A percentile compares a stretch with the other conserved stretches of the same genome.
Conservation (phyloP, 1,284 basidiomycete genomes). For the Retiboletus flavoniger region DNA sequence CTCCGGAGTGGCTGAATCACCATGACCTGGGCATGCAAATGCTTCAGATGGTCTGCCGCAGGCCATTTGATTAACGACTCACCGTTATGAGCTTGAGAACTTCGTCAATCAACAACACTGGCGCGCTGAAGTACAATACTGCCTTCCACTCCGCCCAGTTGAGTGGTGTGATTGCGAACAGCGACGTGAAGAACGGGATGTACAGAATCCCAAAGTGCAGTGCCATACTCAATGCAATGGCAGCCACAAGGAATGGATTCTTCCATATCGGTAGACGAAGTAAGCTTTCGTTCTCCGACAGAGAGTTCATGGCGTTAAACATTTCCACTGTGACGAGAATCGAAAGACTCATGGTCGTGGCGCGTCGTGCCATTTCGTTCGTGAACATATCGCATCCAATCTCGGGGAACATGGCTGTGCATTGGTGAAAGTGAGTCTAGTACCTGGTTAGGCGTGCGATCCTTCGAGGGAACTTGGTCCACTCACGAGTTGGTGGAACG, state of each 20-base stretch:
- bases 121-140: constrained; percentile 86
- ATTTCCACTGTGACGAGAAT: constrained; percentile 96
- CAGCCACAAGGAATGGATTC: constrained; percentile 88
- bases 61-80: constrained; percentile 25
- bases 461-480: constrained; percentile 3
- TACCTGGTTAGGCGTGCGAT: constrained; percentile 12
- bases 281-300: constrained; percentile 96
- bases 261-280: constrained; percentile 88
- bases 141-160: constrained; percentile 94
- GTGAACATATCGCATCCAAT: constrained; percentile 95
- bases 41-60: constrained; percentile 3
- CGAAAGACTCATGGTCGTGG: constrained; percentile 94
- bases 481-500: constrained; percentile 88
- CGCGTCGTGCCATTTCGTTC: constrained; percentile 79
- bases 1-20: constrained; percentile 38
- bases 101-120: constrained; percentile 91
- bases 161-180: constrained; percentile 91
- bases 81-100: constrained; percentile 84
- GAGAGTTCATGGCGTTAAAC: constrained; percentile 99
- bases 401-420: constrained; percentile 75
- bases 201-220: constrained; percentile 95
- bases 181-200: constrained; percentile 87
- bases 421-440: constrained; percentile 94
- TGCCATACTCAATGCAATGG: constrained; percentile 86
- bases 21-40: constrained; percentile 30